Evolutionary conservation across 78 protist genomes (phyloP), one percentile per base, ranked within the genome.

Genomic region (Protostelium mycophagum): DNA sequence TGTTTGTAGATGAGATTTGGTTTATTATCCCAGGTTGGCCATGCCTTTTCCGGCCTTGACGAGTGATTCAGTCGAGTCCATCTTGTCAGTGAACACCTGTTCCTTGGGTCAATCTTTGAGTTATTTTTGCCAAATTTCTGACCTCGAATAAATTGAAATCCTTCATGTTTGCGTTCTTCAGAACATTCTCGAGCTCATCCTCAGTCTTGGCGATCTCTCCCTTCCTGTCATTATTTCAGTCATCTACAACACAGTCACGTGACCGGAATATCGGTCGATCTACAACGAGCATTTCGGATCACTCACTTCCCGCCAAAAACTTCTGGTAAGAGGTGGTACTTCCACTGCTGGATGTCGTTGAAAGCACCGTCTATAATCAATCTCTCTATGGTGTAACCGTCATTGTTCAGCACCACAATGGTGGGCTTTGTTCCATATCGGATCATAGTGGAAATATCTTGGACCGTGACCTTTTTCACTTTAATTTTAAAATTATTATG

Each of bases 331-430:
- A 83, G 1, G 37, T 28, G 36, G 10, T 83, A 83, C 85, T 83
- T 83, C 85, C 85, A 83, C 85, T 23, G 23, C 37, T 28, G 37
- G 85, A 83, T 83, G 85, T 83, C 34, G 10, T 83, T 31, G 85
- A 83, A 83, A 34, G 85, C 1, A 28, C 85, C 85, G 10, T 83
- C 85, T 28, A 83, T 83, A 34, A 83, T 83, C 37, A 28, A 10
- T 34, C 85, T 83, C 85, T 83, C 85, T 28, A 83, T 83, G 37
- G 85, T 83, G 85, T 83, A 83, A 1, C 85, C 85, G 85, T 83
- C 73, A 51, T 51, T 51, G 73, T 51, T 51, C 73, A 51, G 16
- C 73, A 51, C 73, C 1, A 83, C 28, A 34, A 83, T 83, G 34
- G 34, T 31, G 10, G 85, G 85, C 85, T 83, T 83, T 10, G 34